Base-by-base conservation (phyloP, 805 yeast genomes). In the Ogataea paradorogensis region DNA sequence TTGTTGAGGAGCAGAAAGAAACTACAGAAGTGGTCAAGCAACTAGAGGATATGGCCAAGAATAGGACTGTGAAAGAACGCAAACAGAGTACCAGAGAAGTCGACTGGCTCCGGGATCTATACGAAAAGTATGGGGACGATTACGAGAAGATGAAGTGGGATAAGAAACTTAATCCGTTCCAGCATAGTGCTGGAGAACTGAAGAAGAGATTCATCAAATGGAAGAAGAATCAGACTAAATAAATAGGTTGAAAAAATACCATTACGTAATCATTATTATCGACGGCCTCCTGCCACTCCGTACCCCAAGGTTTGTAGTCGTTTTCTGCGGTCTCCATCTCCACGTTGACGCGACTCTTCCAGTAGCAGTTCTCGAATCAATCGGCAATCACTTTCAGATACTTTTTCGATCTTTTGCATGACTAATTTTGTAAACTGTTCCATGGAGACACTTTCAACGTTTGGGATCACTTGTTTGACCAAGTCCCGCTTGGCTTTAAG, bases 61-160 rank as follows among this genome's bases (percentile, higher is more conserved):
- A 65, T 55, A 42, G 56, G 48, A 61, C 68, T 8, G 71, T 63
- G 26, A 70, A 63, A 37, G 82, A 71, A 40, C 74, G 84, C 53
- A 62, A 61, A 15, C 84, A 78, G 51, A 76, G 87, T 45, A 82
- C 73, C 29, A 69, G 95, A 52, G 98, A 93, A 61, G 65, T 62
- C 31, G 83, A 74, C 24, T 88, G 96, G 95, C 61, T 86, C 29
- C 63, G 60, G 33, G 63, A 62, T 16, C 67, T 93, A 27, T 72
- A 80, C 44, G 77, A 76, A 15, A 88, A 87, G 59, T 80, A 93
- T 56, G 96, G 96, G 13, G 95, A 88, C 50, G 83, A 93, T 60
- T 89, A 80, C 59, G 82, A 74, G 33, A 85, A 81, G 53, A 93
- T 93, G 99, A 83, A 79, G 60, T 84, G 95, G 85, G 99, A 93